Evolutionary conservation across 352 stramenopile species (phyloP).

Genomic region (Pythium phragmitis): DNA sequence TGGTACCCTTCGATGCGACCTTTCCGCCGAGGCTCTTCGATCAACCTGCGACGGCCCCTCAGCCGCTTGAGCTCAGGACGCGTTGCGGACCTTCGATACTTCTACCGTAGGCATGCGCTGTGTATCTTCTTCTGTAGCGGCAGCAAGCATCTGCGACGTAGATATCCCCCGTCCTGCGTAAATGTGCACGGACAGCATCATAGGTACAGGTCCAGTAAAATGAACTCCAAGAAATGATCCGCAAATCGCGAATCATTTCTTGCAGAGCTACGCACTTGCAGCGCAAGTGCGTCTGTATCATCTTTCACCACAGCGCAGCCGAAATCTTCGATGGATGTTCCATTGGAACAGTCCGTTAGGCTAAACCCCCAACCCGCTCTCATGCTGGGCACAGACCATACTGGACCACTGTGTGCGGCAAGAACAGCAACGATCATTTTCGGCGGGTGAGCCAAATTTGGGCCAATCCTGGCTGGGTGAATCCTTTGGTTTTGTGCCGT

Average conservation of each 20-base stretch:
- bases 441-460: slow-evolving; percentile 6
- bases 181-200: no score
- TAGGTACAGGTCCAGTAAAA: no score
- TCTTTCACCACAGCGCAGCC: slow-evolving; percentile 22
- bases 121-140: no score
- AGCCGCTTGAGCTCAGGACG: no score
- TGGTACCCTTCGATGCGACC: slow-evolving; percentile 1
- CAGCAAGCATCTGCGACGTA: no score
- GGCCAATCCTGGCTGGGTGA: slow-evolving; percentile 1
- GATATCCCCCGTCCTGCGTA: no score
- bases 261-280: neutral
- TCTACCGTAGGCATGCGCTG: no score
- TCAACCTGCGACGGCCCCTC: neutral
- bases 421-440: slow-evolving; percentile 4
- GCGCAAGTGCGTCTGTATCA: neutral
- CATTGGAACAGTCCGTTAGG: slow-evolving; percentile 15
- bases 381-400: neutral
- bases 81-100: no score
- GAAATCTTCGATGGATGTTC: slow-evolving; percentile 36
- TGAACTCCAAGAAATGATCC: no score
- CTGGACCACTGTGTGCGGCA: neutral
- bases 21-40: slow-evolving; percentile 1
- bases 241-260: neutral
- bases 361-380: slow-evolving; percentile 21
- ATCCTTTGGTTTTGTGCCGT: neutral